Evolutionary conservation across 2,329 filamentous ascomycete genomes (phyloP), one percentile per base, ranked within the genome.

Genomic region (Thelonectria discophora): DNA sequence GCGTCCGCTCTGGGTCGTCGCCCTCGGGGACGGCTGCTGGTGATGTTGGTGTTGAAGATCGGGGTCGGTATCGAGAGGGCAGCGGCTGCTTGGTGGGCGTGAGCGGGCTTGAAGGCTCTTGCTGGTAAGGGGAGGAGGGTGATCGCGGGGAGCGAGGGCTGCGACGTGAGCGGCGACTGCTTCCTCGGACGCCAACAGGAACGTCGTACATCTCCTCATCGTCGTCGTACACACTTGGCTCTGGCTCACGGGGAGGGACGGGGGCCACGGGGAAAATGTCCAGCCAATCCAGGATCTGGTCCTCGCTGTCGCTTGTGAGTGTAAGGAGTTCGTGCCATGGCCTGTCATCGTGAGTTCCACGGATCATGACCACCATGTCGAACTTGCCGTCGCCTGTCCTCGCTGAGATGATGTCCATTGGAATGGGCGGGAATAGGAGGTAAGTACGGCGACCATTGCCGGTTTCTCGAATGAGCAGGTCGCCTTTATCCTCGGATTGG

Each of bases 381-480:
- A 87, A 85, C 54, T 85, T 82, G 39, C 79, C 75, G 39, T 93
- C 89, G 12, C 93, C 93, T 62, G 84, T 88, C 40, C 94, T 88
- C 51, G 93, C 92, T 12, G 95, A 98, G 18, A 97, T 84, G 62
- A 87, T 84, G 37, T 84, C 82, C 65, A 87, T 83, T 17, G 89
- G 83, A n/a, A 97, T 83, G 1, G 95, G 94, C n/a, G 94, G 91
- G 72, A 99, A 97, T 0, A 99, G 84, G 5, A 99, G 84, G 88
- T 93, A 98, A 27, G 82, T 81, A 55, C 88, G 87, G 13, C 90
- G 88, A 6, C 85, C 84, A 54, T 87, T 85, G 46, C 93, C 93
- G n/a, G 93, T 88, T 76, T 98, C 94, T 67, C 94, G 94, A 58
- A 99, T 90, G 20, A 99, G 85, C n/a, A 99, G 75, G 75, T 99